Percentiles rank a stretch among this genome's conserved stretches.
Evolutionary conservation across 2,329 filamentous ascomycete species (phyloP).

Genomic region (Capronia epimyces): DNA sequence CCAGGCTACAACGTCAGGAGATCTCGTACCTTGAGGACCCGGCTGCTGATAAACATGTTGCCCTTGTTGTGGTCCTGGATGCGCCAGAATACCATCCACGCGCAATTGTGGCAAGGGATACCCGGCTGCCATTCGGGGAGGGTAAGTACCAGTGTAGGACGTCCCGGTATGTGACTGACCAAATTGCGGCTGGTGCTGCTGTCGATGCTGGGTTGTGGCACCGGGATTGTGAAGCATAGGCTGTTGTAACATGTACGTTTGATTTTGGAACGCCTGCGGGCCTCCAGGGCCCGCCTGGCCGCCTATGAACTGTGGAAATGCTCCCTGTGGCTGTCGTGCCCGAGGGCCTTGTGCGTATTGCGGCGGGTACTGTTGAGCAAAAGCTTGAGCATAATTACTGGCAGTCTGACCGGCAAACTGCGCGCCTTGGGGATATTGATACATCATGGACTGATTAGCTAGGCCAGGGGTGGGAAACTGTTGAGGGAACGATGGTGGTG

Average conservation of each 20-base stretch:
- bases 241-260: conserved; percentile 17
- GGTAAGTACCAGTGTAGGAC: conserved; percentile 12
- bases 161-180: conserved; percentile 7
- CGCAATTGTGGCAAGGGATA: conserved; percentile 25
- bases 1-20: not conserved
- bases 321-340: conserved; percentile 22
- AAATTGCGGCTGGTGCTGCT: conserved; percentile 12
- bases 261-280: conserved; percentile 14
- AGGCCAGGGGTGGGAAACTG: conserved; percentile 13
- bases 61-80: conserved; percentile 5
- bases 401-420: conserved; percentile 30
- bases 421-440: conserved; percentile 27
- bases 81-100: conserved; percentile 16
- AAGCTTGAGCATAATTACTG: conserved; percentile 16
- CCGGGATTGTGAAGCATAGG: conserved; percentile 9
- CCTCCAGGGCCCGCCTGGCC: conserved; percentile 1
- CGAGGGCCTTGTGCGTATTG: conserved; percentile 24
- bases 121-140: conserved; percentile 3
- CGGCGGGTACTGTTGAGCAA: conserved; percentile 26
- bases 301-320: conserved; percentile 14
- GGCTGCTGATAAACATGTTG: conserved; percentile 14
- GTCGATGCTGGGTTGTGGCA: conserved; percentile 9
- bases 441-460: conserved; percentile 22
- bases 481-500: conserved; percentile 24
- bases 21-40: conserved; percentile 17